Conservation (phyloP, 768 basidiomycete species). For the Rhodotorula toruloides region DNA sequence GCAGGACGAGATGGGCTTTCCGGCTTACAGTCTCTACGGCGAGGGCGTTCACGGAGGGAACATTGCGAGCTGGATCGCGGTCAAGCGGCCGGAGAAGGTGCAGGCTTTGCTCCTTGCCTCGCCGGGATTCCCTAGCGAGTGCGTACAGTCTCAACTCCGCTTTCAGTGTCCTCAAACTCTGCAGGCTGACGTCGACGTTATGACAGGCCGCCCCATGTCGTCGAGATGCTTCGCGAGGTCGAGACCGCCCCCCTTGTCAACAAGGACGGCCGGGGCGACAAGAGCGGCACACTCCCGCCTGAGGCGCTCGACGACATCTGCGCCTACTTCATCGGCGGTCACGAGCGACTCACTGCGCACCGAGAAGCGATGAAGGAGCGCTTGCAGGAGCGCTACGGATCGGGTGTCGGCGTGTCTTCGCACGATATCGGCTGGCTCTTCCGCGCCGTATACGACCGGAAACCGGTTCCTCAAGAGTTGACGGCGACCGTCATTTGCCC, state of each 20-base stretch:
- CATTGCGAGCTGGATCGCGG: conserved; percentile 11
- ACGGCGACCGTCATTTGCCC: conserved; percentile 14
- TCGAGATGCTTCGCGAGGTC: background rate
- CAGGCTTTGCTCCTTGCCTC: conserved; percentile 11
- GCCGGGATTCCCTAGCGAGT: conserved; percentile 21
- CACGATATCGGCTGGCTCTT: conserved; percentile 19
- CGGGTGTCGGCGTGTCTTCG: background rate
- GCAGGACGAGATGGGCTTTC: conserved; percentile 23
- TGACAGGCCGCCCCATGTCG: background rate
- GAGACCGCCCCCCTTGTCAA: background rate
- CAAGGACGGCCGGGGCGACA: conserved; percentile 20
- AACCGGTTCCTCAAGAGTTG: conserved; percentile 8
- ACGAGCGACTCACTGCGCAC: background rate
- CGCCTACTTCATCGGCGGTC: conserved; percentile 6
- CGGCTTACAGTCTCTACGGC: conserved; percentile 8
- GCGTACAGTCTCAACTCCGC: background rate
- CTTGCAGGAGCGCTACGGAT: conserved; percentile 23
- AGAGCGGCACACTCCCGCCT: conserved; percentile 2
- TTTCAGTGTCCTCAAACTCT: background rate
- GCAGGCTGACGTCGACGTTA: background rate
- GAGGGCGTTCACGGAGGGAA: conserved; percentile 20
- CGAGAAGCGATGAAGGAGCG: background rate
- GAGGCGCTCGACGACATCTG: conserved; percentile 13
- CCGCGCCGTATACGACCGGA: conserved; percentile 4
- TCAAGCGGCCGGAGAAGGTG: conserved; percentile 16